A percentile compares a stretch with the other conserved stretches of the same genome.
phyloP scores from a whole-genome alignment of 345 rosid species.

The Eucalyptus shirleyi region DNA sequence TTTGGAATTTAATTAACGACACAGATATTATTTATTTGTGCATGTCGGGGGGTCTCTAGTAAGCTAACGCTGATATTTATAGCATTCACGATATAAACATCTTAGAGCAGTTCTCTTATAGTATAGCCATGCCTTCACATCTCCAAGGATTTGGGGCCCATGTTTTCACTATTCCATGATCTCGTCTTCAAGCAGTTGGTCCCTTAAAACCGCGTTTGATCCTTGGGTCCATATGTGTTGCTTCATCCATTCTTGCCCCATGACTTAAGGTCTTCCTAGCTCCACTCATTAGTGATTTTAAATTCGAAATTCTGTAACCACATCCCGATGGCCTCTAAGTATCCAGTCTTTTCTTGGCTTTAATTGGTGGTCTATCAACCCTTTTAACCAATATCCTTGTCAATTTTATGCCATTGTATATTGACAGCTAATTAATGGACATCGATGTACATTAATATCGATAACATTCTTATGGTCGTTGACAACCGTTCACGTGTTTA shows the following conservation, averaged over 20 bases:
- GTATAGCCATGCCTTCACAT: not conserved
- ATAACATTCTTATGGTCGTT: not conserved
- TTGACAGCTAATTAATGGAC: not conserved
- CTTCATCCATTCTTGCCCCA: not conserved
- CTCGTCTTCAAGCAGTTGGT: not conserved
- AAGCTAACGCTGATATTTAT: not conserved
- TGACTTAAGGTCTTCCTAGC: not conserved
- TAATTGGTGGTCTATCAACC: not conserved
- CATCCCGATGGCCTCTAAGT: not conserved
- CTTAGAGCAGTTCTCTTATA: not conserved
- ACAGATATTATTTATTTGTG: not conserved
- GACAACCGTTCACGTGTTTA: too few species aligned
- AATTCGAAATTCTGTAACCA: too few species aligned
- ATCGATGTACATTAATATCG: not conserved
- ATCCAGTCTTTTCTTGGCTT: not conserved
- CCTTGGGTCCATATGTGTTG: not conserved
- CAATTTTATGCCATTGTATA: too few species aligned
- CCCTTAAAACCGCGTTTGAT: not conserved
- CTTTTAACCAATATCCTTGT: not conserved
- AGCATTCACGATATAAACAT: not conserved
- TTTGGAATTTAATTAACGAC: too few species aligned
- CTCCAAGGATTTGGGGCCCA: not conserved
- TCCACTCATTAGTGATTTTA: not conserved
- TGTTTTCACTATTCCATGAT: not conserved
- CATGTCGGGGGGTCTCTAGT: not conserved